Base-by-base conservation (phyloP, 768 basidiomycete genomes). In the Glaciozyma antarctica region DNA sequence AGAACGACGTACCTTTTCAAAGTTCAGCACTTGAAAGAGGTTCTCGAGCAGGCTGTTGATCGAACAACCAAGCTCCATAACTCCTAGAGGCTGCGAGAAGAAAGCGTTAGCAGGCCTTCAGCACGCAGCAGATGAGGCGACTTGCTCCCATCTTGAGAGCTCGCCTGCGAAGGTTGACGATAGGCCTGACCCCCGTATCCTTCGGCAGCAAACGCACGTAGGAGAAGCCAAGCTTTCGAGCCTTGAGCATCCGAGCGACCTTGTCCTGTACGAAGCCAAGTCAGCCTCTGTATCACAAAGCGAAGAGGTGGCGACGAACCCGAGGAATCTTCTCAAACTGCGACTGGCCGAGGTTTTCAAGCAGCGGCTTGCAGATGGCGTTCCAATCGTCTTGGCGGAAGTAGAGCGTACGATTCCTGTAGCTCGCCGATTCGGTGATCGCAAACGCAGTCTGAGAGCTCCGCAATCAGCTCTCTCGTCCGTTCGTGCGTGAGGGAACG, bases 371-470 rank as follows among this genome's bases (percentile, higher is more conserved):
- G 63, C 91, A 93, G 8, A 97, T 80, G 4, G 77, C 78, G n/a
- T 81, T 79, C 95, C 94, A 99, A 71, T 94, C 92, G 59, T 94
- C 90, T 61, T 97, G 91, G 16, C 90, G 84, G 75, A 95, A 98
- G 74, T 93, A 99, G 1, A 97, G 78, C 1, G 93, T 81, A 52
- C 84, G 83, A 66, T 92, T 88, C 48, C 86, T 81, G 72, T 86
- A 90, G 10, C 86, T 87, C 24, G 87, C 85, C 0, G 93, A 90
- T 69, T 98, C 89, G 0, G 95, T 98, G 52, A 91, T 81, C 76
- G 97, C 97, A 77, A 95, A 99, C 0, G 86, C 86, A 4, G 90
- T 90, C 93, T 97, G 61, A 2, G 17, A 34, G 8, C 34, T 21
- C 5, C 16, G 24, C 28, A 21, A 17, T 48, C 51, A 21, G 22